Evolutionary conservation across 108 stramenopile genomes (phyloP).

Genomic region (Chaetoceros muelleri): DNA sequence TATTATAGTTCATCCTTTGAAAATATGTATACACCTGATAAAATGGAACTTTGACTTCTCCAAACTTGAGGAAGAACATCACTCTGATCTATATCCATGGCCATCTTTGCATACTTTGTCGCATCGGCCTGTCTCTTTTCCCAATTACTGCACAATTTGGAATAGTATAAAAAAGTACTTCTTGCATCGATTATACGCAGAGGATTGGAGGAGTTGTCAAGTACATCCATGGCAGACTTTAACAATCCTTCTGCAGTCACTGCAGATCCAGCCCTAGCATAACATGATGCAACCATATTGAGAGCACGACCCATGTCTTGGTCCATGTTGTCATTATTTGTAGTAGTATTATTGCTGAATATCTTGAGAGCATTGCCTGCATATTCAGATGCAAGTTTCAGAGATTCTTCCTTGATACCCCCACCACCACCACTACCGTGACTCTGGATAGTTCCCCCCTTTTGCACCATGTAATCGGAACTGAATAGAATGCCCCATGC

Average conservation of each 20-base stretch:
- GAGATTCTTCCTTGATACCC: constrained; percentile 13
- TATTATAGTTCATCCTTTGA: no score
- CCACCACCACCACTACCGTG: background rate
- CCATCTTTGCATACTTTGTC: constrained; percentile 27
- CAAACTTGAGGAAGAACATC: no score
- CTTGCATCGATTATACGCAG: constrained; percentile 39
- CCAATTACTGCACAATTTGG: constrained; percentile 56
- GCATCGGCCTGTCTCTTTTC: constrained; percentile 66
- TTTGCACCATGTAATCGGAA: background rate
- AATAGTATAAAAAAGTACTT: constrained; percentile 41
- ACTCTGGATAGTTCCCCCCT: no score
- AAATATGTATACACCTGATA: no score
- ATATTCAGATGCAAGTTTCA: constrained; percentile 56
- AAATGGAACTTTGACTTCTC: no score
- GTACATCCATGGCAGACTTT: constrained; percentile 54
- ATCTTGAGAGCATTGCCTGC: constrained; percentile 45
- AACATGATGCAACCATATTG: constrained; percentile 53
- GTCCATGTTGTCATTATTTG: constrained; percentile 8
- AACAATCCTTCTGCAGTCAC: constrained; percentile 81
- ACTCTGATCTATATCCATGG: constrained; percentile 30
- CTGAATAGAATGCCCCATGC: constrained; percentile 30
- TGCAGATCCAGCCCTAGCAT: constrained; percentile 52
- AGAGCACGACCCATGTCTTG: constrained; percentile 32
- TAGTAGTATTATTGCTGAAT: constrained; percentile 23
- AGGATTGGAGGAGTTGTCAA: constrained; percentile 18